Evolutionary conservation across 169 alveolate species (phyloP), one percentile per base, ranked within the genome.

Genomic region (Cryptosporidium canis): DNA sequence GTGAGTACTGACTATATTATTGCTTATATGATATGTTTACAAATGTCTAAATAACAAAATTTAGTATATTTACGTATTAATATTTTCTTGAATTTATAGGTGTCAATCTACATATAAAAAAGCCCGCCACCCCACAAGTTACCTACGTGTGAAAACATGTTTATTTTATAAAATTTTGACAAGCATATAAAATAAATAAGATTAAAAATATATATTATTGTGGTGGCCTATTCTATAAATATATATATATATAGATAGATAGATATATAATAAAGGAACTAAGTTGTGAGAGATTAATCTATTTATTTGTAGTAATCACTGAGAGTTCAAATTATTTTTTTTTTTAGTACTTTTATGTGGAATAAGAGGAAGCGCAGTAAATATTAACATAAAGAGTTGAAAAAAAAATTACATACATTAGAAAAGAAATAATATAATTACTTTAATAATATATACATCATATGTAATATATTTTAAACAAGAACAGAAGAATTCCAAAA

Each of bases 101-200:
- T 16, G 4, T 18, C 24, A 51, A 51, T 7, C n/a, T 2, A 3
- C 8, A 51, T 51, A n/a, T 21, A 51, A 11, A 55, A 48, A 51
- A 51, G 6, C 66, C 84, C 84, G 84, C 84, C 84, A 55, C 84
- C 84, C 84, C 84, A 70, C 84, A 70, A 51, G 84, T 70, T 70
- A 70, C 84, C 84, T 37, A 70, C 45, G 64, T 48, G 66, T 70
- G 48, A 31, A 70, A 48, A 51, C 84, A 70, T 70, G 84, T 55
- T 67, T 48, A 48, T 33, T 27, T 51, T 70, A 51, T 39, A 66
- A 66, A 70, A 44, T 47, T 70, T 70, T 70, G 84, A 70, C 84
- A 70, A 47, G 84, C 84, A 70, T 18, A 61, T 43, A 67, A 67
- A 67, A 24, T 16, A 35, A 18, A 44, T 70, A 51, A 29, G 29